Evolutionary conservation across 495 filamentous ascomycete genomes (phyloP), one percentile per base, ranked within the genome.

Genomic region (Oidiodendron maius): DNA sequence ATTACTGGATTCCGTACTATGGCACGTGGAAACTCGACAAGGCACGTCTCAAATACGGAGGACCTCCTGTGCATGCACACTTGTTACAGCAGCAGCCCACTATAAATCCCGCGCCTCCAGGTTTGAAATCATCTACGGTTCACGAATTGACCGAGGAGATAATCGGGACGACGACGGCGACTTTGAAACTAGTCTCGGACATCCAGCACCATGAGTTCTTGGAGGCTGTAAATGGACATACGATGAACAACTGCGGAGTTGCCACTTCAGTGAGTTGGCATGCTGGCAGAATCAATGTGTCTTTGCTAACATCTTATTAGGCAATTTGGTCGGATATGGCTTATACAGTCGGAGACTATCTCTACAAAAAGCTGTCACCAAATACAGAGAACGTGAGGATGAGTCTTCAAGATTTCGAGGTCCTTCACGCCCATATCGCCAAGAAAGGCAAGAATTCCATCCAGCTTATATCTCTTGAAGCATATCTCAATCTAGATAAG

Each of bases 1-100:
- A 85, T 55, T 89, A 89, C 64, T 93, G 89, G 89, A 77, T 91
- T 17, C 72, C 82, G 11, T 91, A 91, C 63, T 72, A 70, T 12
- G 81, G 85, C 48, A 86, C 69, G 69, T 79, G 67, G 71, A 80
- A 81, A 59, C 74, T 63, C 9, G 76, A 73, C 48, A 53, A 23
- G 38, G 11, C 6, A 12, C 20, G 3, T 65, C 71, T 20, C 70
- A 65, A 54, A 52, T 78, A 9, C 67, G 66, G 8, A 78, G 74
- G 77, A 11, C n/a, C n/a, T n/a, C 72, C 74, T 16, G 34, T 40
- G 23, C 1, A 28, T n/a, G 25, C 17, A 21, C 1, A 35, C 21
- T 13, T 2, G 25, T 26, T 35, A 10, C 12, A 3, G 46, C 78
- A 71, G 4, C 67, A 69, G 20, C 75, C 63, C 11, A n/a, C n/a